Evolutionary conservation across 2,329 filamentous ascomycete species (phyloP).

Genomic region (Ophiostoma ips): DNA sequence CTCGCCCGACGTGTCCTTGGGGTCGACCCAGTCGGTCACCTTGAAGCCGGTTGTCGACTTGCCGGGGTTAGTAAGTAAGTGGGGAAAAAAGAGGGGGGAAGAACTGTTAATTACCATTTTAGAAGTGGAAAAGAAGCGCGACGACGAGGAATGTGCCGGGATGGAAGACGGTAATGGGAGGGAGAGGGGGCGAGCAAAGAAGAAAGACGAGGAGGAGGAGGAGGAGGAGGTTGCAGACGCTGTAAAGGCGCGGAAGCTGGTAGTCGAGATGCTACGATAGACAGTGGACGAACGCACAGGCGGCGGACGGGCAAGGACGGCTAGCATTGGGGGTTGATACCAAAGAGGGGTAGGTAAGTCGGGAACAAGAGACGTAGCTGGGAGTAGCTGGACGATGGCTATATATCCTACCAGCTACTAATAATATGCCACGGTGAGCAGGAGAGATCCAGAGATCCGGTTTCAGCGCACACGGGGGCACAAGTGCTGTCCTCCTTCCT

Average conservation of each 20-base stretch:
- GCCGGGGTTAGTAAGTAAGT: background rate
- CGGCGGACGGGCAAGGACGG: slow-evolving; percentile 6
- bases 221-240: background rate
- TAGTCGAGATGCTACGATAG: background rate
- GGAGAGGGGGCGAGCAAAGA: no score
- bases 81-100: background rate
- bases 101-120: background rate
- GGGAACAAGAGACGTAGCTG: background rate
- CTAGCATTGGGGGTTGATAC: slow-evolving; percentile 3
- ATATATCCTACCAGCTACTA: no score
- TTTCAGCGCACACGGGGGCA: no score
- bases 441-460: no score
- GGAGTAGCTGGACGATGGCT: background rate
- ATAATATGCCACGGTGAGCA: no score
- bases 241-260: background rate
- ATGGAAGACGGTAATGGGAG: background rate
- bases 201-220: background rate
- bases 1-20: slow-evolving; percentile 66
- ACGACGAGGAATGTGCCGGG: background rate
- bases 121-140: background rate
- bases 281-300: slow-evolving; percentile 6
- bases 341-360: background rate
- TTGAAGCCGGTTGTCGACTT: slow-evolving; percentile 13
- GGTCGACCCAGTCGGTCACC: slow-evolving; percentile 76
- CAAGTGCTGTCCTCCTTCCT: no score